A percentile compares a stretch with the other conserved stretches of the same genome.
Evolutionary conservation across 2,329 filamentous ascomycete species (phyloP).

Genomic region (Bipolaris gigantea): DNA sequence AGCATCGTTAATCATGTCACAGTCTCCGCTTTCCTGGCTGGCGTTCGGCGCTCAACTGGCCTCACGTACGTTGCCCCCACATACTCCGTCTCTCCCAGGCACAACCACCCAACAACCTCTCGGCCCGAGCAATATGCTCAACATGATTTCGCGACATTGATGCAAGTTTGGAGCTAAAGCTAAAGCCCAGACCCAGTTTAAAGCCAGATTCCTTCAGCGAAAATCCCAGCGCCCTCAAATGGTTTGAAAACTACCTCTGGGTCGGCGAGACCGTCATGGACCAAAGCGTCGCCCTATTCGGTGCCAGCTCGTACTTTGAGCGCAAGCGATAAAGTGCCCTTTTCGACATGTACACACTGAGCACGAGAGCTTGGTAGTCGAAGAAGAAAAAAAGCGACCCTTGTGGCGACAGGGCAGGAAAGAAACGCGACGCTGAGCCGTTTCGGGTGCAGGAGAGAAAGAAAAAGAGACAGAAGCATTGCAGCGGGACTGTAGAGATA

Average conservation of each 20-base stretch:
- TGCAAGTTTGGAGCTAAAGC: constrained; percentile 20
- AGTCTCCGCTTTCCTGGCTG: constrained; percentile 96
- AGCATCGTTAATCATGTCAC: constrained; percentile 19
- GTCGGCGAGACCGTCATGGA: constrained; percentile 99
- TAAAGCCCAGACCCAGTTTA: constrained; percentile 68
- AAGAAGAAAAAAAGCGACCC: not conserved
- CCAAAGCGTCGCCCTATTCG: constrained; percentile 88
- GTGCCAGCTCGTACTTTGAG: constrained; percentile 88
- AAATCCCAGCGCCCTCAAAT: constrained; percentile 79
- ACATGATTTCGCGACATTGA: not conserved
- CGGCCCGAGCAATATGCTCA: not conserved
- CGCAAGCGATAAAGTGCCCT: constrained; percentile 61
- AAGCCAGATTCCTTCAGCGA: constrained; percentile 84
- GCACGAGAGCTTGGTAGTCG: not conserved
- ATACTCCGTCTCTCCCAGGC: not conserved
- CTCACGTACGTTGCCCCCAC: constrained; percentile 75
- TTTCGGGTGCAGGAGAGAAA: not conserved
- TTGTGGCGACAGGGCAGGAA: not conserved
- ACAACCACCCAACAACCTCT: constrained; percentile 5
- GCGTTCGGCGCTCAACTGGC: constrained; percentile 95
- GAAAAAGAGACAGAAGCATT: not conserved
- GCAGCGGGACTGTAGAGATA: not conserved
- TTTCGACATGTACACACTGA: not conserved
- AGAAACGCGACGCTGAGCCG: not conserved
- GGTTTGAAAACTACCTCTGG: constrained; percentile 91